Conservation (phyloP, 352 stramenopile genomes). For the Peronospora destructor region DNA sequence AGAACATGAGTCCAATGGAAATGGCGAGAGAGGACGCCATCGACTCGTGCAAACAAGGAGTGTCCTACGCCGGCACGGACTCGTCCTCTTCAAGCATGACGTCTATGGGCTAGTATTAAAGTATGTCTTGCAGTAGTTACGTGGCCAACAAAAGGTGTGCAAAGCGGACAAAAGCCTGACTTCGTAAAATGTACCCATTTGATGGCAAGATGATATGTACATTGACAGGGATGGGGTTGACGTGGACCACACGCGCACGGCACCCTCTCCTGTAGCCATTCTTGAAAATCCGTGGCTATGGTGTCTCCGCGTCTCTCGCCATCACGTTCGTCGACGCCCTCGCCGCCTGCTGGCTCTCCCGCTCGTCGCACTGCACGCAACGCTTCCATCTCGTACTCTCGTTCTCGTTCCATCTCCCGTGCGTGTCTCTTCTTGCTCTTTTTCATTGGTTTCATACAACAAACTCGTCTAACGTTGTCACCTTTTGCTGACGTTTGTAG, state of each 20-base stretch:
- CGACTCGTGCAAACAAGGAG: neutral
- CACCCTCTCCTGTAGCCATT: too few species aligned
- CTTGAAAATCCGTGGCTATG: constrained; percentile 7
- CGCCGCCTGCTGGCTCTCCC: neutral
- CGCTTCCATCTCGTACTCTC: constrained; percentile 6
- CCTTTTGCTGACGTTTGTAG: neutral
- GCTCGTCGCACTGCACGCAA: constrained; percentile 3
- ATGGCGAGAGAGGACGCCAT: constrained; percentile 16
- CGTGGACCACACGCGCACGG: too few species aligned
- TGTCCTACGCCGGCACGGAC: constrained; percentile 4
- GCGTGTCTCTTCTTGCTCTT: too few species aligned
- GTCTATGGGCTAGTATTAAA: too few species aligned
- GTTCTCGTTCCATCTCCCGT: constrained; percentile 15
- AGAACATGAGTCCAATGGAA: constrained; percentile 24
- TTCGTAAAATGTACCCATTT: too few species aligned
- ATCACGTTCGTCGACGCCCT: constrained; percentile 9
- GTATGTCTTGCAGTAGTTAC: too few species aligned
- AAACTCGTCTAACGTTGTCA: neutral
- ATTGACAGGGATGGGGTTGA: too few species aligned
- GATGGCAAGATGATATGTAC: too few species aligned
- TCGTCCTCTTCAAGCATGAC: constrained; percentile 7
- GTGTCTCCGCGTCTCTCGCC: constrained; percentile 18
- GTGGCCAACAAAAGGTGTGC: too few species aligned
- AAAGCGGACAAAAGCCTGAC: too few species aligned
- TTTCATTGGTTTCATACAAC: neutral